Conservation (phyloP, 169 alveolate genomes). For the Plasmodium sp. region DNA sequence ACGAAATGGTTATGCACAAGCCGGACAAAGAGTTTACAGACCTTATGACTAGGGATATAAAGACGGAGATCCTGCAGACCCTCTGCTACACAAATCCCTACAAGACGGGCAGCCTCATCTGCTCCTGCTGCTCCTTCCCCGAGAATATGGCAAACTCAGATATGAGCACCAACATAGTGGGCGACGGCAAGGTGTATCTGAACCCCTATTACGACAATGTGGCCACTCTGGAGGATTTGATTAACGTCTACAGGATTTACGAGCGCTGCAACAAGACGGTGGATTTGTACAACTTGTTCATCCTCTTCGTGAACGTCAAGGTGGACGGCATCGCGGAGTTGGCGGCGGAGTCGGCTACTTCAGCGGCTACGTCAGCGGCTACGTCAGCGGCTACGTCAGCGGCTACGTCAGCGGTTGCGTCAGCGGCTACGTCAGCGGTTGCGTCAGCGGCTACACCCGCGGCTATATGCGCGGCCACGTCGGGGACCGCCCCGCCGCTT, state of each 20-base stretch:
- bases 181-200: constrained; percentile 16
- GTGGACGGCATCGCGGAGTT: not conserved
- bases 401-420: no score
- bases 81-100: constrained; percentile 55
- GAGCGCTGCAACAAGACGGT: constrained; percentile 52
- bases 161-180: constrained; percentile 10
- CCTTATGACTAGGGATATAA: constrained; percentile 59
- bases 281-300: constrained; percentile 26
- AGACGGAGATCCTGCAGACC: constrained; percentile 22
- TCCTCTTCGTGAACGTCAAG: constrained; percentile 29
- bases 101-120: constrained; percentile 60
- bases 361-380: no score
- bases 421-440: not conserved
- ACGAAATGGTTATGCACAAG: constrained; percentile 24
- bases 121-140: constrained; percentile 31
- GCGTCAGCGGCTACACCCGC: not conserved
- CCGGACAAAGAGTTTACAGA: constrained; percentile 65
- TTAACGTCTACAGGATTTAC: constrained; percentile 30
- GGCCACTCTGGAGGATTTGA: constrained; percentile 31
- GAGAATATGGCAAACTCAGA: not conserved
- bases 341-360: not conserved
- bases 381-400: no score
- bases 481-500: not conserved
- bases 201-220: constrained; percentile 56
- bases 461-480: no score